phyloP scores from a whole-genome alignment of 306 rosid species.

The Casuarina glauca region DNA sequence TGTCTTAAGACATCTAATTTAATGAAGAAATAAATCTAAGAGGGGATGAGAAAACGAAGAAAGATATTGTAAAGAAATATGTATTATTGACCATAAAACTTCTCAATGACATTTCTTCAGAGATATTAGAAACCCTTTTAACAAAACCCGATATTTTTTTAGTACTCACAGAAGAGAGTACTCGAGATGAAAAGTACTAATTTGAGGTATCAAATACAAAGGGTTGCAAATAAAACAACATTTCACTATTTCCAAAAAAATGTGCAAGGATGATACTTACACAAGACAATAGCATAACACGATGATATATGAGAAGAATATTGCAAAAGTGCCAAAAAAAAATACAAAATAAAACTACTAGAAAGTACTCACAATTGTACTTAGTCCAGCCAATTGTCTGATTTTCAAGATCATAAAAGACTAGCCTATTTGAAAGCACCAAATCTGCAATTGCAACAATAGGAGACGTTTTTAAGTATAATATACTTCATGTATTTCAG shows the following conservation, averaged over 20 bases:
- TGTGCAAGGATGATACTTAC: neutral
- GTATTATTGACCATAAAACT: neutral
- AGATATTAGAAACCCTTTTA: neutral
- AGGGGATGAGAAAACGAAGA: neutral
- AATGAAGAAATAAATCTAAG: neutral
- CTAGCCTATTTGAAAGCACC: conserved; percentile 74
- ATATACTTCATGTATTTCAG: neutral
- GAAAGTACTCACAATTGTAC: conserved; percentile 67
- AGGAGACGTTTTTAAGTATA: conserved; percentile 4
- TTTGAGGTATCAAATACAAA: neutral
- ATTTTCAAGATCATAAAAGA: conserved; percentile 69
- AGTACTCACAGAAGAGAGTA: neutral
- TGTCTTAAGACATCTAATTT: neutral
- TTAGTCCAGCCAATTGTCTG: conserved; percentile 72
- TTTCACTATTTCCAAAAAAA: neutral
- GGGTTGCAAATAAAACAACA: neutral
- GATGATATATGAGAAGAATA: neutral
- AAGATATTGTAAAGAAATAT: neutral
- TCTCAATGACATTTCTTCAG: no score
- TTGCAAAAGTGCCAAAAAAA: conserved; percentile 2
- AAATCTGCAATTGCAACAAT: conserved; percentile 57
- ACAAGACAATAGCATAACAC: neutral
- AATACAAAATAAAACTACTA: conserved; percentile 18
- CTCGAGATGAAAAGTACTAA: neutral
- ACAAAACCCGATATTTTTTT: neutral